Evolutionary conservation across 2,329 filamentous ascomycete species (phyloP).

Genomic region (Monosporascus cannonballus): DNA sequence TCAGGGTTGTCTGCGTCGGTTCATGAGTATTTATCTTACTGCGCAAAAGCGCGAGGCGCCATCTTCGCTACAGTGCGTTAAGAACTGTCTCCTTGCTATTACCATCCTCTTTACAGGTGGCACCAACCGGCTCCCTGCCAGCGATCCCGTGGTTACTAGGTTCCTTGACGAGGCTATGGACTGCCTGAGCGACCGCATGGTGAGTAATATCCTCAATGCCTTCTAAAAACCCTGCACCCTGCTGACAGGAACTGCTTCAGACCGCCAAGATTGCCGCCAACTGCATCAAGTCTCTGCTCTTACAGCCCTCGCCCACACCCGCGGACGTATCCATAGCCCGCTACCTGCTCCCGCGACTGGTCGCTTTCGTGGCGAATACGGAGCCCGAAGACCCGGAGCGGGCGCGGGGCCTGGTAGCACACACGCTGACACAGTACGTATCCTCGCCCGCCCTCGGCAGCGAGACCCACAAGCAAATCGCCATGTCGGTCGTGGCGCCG

Average conservation of each 20-base stretch:
- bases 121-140: slow-evolving; percentile 64
- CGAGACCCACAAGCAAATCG: slow-evolving; percentile 43
- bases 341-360: slow-evolving; percentile 66
- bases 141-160: slow-evolving; percentile 66
- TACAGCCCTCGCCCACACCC: slow-evolving; percentile 55
- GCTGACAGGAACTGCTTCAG: slow-evolving; percentile 31
- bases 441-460: slow-evolving; percentile 33
- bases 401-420: slow-evolving; percentile 63
- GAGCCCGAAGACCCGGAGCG: slow-evolving; percentile 74
- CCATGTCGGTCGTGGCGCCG: slow-evolving; percentile 72
- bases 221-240: neutral
- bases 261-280: slow-evolving; percentile 86
- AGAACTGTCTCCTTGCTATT: slow-evolving; percentile 82
- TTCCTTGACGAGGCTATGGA: slow-evolving; percentile 80
- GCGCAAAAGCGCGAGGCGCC: slow-evolving; percentile 70
- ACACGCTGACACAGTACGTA: slow-evolving; percentile 71
- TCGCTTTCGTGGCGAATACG: slow-evolving; percentile 67
- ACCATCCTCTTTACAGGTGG: slow-evolving; percentile 86
- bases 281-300: slow-evolving; percentile 78
- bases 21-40: slow-evolving; percentile 72
- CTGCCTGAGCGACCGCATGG: slow-evolving; percentile 73
- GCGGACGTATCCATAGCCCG: slow-evolving; percentile 70
- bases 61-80: slow-evolving; percentile 79
- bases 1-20: slow-evolving; percentile 74
- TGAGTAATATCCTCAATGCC: slow-evolving; percentile 24